phyloP scores from a whole-genome alignment of 2,329 filamentous ascomycete species.

The Talaromyces atroroseus region DNA sequence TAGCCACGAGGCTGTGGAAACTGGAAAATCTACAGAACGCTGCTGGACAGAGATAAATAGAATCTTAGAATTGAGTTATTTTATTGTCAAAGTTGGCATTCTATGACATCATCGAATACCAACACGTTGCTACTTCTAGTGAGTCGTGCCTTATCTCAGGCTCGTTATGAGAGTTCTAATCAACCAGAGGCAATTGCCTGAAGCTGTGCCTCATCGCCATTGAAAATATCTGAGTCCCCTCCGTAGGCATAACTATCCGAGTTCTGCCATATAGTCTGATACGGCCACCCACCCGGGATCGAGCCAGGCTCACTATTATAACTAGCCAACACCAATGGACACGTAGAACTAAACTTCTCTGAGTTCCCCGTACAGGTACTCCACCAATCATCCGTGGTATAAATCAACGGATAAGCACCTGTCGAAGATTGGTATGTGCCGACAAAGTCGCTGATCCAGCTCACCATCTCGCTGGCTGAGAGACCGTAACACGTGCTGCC shows the following conservation, averaged over 20 bases:
- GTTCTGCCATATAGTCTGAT: conserved; percentile 54
- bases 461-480: conserved; percentile 44
- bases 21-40: background rate
- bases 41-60: too few relatives aligned
- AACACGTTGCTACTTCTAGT: too few relatives aligned
- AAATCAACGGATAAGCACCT: conserved; percentile 49
- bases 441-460: conserved; percentile 52
- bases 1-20: conserved; percentile 8
- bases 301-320: conserved; percentile 41
- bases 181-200: conserved; percentile 21
- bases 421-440: conserved; percentile 46
- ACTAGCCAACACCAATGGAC: conserved; percentile 46
- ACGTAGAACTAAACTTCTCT: conserved; percentile 41
- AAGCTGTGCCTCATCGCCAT: conserved; percentile 37
- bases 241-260: conserved; percentile 45
- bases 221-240: conserved; percentile 51
- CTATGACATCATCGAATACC: too few relatives aligned
- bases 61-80: too few relatives aligned
- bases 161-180: too few relatives aligned
- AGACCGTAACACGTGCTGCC: conserved; percentile 40
- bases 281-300: conserved; percentile 49
- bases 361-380: conserved; percentile 48
- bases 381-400: conserved; percentile 53
- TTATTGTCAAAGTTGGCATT: too few relatives aligned
- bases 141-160: too few relatives aligned